Base-by-base conservation (phyloP, 768 basidiomycete genomes). In the Agrocybe pediades region DNA sequence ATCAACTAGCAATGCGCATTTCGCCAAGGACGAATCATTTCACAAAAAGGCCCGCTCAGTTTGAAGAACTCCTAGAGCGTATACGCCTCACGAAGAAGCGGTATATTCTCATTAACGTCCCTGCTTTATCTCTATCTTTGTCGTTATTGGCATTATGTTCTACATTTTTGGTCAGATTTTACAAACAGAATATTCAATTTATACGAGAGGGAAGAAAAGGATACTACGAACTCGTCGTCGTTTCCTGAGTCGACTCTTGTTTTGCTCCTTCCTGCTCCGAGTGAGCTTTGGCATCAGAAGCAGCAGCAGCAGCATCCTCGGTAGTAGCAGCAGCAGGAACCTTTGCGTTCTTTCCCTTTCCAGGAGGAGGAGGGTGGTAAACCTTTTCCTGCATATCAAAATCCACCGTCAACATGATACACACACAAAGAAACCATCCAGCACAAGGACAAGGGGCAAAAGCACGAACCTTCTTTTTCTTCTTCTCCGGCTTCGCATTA, bases 341-440 rank as follows among this genome's bases (percentile, higher is more conserved):
- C 29, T 68, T 68, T 9, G 73, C 74, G 44, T 83, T 84, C 69
- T 79, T 89, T 39, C 87, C 90, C 59, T 85, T 92, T 1, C 88
- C 89, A 0, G 88, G 88, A 1, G 90, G 90, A 7, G 89, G 90
- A 3, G 90, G 90, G 62, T 88, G 87, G 74, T 91, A 92, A 7
- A 86, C 85, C 68, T 91, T 90, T 51, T 85, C 86, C 89, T 90
- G 53, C 0, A 58, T 56, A 36, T n/a, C 23, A 36, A 40, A n/a
- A n/a, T n/a, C n/a, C n/a, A n/a, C n/a, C n/a, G n/a, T n/a, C n/a
- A n/a, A n/a, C n/a, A n/a, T n/a, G n/a, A n/a, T n/a, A n/a, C n/a
- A n/a, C n/a, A n/a, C n/a, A n/a, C n/a, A n/a, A n/a, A n/a, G n/a
- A n/a, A n/a, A n/a, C n/a, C n/a, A n/a, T n/a, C n/a, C n/a, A n/a